Conservation (phyloP, 345 rosid genomes). For the Cochlearia excelsa region DNA sequence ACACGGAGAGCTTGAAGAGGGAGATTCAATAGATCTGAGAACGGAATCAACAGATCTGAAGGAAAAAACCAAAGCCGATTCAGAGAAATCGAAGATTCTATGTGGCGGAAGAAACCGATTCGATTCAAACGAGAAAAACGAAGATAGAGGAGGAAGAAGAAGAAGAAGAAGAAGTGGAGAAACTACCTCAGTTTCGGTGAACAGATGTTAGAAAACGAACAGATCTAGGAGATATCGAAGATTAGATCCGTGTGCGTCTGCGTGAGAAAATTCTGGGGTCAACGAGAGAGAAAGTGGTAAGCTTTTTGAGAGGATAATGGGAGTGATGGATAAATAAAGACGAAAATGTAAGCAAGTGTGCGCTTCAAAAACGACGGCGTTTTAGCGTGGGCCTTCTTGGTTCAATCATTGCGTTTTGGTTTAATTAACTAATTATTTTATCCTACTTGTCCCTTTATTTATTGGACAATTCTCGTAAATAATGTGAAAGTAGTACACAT, state of each 20-base stretch:
- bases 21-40: conserved; percentile 25
- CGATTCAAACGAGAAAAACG: not conserved
- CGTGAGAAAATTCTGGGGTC: conserved; percentile 23
- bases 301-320: conserved; percentile 10
- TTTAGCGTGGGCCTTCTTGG: not conserved
- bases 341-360: conserved; percentile 22
- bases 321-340: conserved; percentile 26
- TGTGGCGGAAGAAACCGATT: not conserved
- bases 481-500: no score
- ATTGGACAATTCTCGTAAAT: no score
- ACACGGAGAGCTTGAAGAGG: conserved; percentile 3
- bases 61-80: not conserved
- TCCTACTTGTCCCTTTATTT: conserved; percentile 17
- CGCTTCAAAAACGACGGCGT: conserved; percentile 18
- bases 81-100: conserved; percentile 17
- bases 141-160: no score
- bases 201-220: conserved; percentile 26
- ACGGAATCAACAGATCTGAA: conserved; percentile 25
- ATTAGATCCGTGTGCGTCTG: conserved; percentile 25
- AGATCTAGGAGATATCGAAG: conserved; percentile 30
- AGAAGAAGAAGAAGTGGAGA: not conserved
- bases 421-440: conserved; percentile 23
- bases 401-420: conserved; percentile 28
- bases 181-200: conserved; percentile 21
- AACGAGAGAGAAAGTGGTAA: conserved; percentile 4